Conservation (phyloP, 2,329 filamentous ascomycete genomes). For the Nannizziopsis arthrosporioides region DNA sequence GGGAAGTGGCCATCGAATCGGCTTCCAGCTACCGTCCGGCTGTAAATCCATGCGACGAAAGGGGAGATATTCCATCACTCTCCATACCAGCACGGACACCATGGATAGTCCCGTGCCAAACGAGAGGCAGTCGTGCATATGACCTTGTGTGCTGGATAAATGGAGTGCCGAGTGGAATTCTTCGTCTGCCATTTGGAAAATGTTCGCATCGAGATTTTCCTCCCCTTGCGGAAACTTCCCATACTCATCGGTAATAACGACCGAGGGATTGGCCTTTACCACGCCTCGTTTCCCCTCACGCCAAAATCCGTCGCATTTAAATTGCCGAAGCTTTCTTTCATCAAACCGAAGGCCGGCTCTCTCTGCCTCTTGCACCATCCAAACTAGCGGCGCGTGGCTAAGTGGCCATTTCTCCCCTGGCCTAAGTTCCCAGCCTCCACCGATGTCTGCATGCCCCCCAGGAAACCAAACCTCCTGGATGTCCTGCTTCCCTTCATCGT, state of each 20-base stretch:
- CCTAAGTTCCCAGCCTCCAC: slow-evolving; percentile 41
- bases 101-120: slow-evolving; percentile 49
- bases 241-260: slow-evolving; percentile 6
- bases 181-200: slow-evolving; percentile 12
- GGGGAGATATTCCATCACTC: slow-evolving; percentile 68
- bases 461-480: slow-evolving; percentile 47
- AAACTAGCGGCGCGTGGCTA: slow-evolving; percentile 42
- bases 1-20: slow-evolving; percentile 68
- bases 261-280: neutral
- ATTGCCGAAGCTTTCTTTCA: slow-evolving; percentile 51
- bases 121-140: slow-evolving; percentile 59
- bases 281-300: neutral
- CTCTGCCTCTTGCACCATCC: slow-evolving; percentile 45
- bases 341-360: slow-evolving; percentile 61
- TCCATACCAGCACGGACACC: slow-evolving; percentile 55
- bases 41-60: slow-evolving; percentile 71
- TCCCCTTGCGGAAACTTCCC: neutral
- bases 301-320: slow-evolving; percentile 49
- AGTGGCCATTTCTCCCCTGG: slow-evolving; percentile 25
- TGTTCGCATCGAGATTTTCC: neutral
- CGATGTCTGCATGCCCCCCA: slow-evolving; percentile 44
- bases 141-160: slow-evolving; percentile 41
- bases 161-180: slow-evolving; percentile 49
- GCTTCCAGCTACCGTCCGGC: slow-evolving; percentile 61
- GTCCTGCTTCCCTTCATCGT: slow-evolving; percentile 27